phyloP scores from a whole-genome alignment of 2,329 filamentous ascomycete species.

The Apiospora phragmitis region DNA sequence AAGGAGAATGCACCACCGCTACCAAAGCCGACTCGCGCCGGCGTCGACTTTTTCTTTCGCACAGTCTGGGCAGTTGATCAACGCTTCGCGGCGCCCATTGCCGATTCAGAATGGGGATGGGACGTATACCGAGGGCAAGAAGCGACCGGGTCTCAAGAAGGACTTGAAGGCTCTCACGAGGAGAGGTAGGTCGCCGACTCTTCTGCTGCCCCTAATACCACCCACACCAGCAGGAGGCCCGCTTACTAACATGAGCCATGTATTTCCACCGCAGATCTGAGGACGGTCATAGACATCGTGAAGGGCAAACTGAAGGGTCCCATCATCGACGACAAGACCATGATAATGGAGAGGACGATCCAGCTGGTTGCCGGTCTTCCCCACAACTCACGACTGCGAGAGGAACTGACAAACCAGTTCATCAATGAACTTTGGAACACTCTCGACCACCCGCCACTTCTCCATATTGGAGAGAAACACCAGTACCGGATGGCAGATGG shows the following conservation, averaged over 20 bases:
- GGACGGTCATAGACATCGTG: slow-evolving; percentile 62
- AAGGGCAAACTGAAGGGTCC: slow-evolving; percentile 63
- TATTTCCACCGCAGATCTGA: slow-evolving; percentile 50
- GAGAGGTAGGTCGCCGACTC: slow-evolving; percentile 39
- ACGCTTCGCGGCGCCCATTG: slow-evolving; percentile 59
- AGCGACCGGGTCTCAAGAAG: slow-evolving; percentile 50
- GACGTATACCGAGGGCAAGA: slow-evolving; percentile 51
- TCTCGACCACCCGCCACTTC: slow-evolving; percentile 70
- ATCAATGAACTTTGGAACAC: slow-evolving; percentile 70
- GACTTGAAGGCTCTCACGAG: slow-evolving; percentile 59
- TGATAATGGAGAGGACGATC: slow-evolving; percentile 74
- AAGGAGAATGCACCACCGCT: slow-evolving; percentile 20
- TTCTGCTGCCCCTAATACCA: too few species aligned
- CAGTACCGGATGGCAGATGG: slow-evolving; percentile 71
- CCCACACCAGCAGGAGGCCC: background rate
- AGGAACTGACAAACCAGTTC: slow-evolving; percentile 66
- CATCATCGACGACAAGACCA: slow-evolving; percentile 72
- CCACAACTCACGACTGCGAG: slow-evolving; percentile 59
- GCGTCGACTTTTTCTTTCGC: slow-evolving; percentile 35
- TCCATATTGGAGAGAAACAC: slow-evolving; percentile 63
- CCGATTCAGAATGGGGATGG: slow-evolving; percentile 65
- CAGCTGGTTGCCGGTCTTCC: slow-evolving; percentile 68
- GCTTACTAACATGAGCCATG: background rate
- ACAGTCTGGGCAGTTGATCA: slow-evolving; percentile 36
- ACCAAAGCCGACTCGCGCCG: slow-evolving; percentile 32